Evolutionary conservation across 1,284 basidiomycete genomes (phyloP), one percentile per base, ranked within the genome.

Genomic region (Taiwanofungus camphoratus): DNA sequence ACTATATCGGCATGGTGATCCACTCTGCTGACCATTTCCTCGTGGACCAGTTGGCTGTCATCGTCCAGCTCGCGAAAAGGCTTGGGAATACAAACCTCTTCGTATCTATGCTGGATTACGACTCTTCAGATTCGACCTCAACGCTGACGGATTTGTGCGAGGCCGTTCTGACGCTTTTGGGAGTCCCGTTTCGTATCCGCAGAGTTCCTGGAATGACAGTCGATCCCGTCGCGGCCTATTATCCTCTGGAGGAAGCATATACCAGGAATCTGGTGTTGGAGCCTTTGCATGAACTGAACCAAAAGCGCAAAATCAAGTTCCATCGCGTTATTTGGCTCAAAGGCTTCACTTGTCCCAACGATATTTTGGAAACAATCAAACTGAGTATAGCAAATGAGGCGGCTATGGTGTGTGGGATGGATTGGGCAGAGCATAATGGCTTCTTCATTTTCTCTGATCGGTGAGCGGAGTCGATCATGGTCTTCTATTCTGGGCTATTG

Each of bases 11-110:
- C 45, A 86, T 96, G 52, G 81, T 93, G 51, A 87, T 97, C 29
- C 92, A 97, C 64, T 94, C 91, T 9, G 93, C 93, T 5, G 93
- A 97, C 70, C 93, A 97, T 63, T 97, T 97, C 71, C 77, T 97
- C 36, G 88, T 95, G 49, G 93, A 97, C 69, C 93, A 97, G 63
- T 80, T 97, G 22, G 90, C 93, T 13, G 89, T 94, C 52, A 94
- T 97, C 51, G 88, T 97, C 2, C 93, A 97, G 63, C 77, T 96
- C 55, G 87, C 89, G 0, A 85, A 87, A 54, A 82, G 91, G 5
- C 76, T 97, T 6, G 93, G 93, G 5, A 82, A 87, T 3, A 72
- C 79, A 42, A 92, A 90, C 56, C 69, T 97, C 35, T 97, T 97
- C 61, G 93, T 96, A 13, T 94, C 91, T 5, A 92, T 97, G 87